phyloP scores from a whole-genome alignment of 2,329 filamentous ascomycete genomes.

The Alternaria metachromatica region DNA sequence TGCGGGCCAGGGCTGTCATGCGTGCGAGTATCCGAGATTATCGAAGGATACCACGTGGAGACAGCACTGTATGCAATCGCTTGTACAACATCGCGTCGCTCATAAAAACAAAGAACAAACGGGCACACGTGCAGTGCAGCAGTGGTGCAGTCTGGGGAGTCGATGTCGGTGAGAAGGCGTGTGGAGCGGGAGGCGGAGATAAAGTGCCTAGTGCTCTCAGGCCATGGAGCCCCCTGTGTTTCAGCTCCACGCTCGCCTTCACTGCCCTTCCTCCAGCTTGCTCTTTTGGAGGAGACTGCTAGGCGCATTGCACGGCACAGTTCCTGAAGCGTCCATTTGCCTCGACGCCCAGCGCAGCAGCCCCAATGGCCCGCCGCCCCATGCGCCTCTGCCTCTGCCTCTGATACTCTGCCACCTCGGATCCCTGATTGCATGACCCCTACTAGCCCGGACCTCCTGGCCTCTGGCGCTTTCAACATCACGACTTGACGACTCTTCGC shows the following conservation, averaged over 20 bases:
- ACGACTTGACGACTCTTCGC: constrained; percentile 10
- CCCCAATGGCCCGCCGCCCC: constrained; percentile 17
- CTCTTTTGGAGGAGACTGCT: constrained; percentile 5
- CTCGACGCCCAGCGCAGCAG: constrained; percentile 12
- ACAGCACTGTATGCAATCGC: neutral
- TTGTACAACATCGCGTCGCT: neutral
- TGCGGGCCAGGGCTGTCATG: neutral
- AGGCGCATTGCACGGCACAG: constrained; percentile 10
- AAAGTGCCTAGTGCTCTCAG: neutral
- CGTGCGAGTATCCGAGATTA: neutral
- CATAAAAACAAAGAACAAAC: neutral
- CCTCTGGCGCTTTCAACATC: neutral
- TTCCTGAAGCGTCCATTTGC: constrained; percentile 4
- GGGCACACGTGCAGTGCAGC: neutral
- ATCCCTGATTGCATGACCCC: constrained; percentile 10
- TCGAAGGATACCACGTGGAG: neutral
- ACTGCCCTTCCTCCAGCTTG: constrained; percentile 4
- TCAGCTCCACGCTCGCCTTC: constrained; percentile 12
- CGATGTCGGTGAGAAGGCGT: constrained; percentile 1
- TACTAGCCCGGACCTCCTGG: constrained; percentile 14
- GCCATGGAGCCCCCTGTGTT: neutral
- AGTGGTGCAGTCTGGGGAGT: neutral
- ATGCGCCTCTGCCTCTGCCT: neutral
- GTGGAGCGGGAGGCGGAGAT: constrained; percentile 3
- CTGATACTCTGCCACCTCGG: constrained; percentile 16